These are phyloP conservation scores for Coriolopsis trogii DNA, from an alignment of 1,284 basidiomycete species.

Conservation along the genomic window DNA sequence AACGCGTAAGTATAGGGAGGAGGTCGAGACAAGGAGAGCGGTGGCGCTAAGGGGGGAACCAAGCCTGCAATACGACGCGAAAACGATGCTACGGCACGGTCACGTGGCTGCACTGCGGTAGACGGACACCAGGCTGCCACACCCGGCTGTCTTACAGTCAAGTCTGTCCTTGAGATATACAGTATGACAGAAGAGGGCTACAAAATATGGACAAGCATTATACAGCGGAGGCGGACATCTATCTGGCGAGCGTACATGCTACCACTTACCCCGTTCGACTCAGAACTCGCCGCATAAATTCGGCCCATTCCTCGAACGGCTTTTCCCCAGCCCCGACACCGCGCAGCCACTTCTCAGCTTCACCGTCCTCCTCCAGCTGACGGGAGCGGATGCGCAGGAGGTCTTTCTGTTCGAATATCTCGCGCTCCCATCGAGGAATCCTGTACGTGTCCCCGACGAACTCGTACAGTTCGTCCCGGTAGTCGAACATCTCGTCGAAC, in stretches of 20 bases:
- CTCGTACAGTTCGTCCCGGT: constrained; percentile 60
- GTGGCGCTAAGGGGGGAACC: no score
- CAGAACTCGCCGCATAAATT: constrained; percentile 54
- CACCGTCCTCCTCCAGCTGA: constrained; percentile 53
- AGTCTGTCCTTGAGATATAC: no score
- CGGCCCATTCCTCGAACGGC: constrained; percentile 62
- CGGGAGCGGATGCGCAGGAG: constrained; percentile 61
- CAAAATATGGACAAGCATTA: no score
- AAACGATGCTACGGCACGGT: neutral
- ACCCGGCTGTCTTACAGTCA: no score
- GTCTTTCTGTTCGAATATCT: constrained; percentile 52
- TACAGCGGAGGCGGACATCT: no score
- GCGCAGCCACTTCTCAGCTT: constrained; percentile 58
- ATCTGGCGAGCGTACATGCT: no score
- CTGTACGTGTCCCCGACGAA: constrained; percentile 37
- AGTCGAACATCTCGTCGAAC: constrained; percentile 61
- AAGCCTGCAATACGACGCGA: no score
- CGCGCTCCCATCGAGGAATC: constrained; percentile 58
- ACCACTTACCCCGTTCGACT: constrained; percentile 27
- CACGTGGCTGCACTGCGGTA: no score
- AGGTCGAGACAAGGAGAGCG: no score
- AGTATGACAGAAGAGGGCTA: no score
- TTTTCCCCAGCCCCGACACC: constrained; percentile 53
- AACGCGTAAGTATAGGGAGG: no score
- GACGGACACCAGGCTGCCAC: no score